phyloP scores from a whole-genome alignment of 1,284 basidiomycete species.

The Acaromyces ingoldii region DNA sequence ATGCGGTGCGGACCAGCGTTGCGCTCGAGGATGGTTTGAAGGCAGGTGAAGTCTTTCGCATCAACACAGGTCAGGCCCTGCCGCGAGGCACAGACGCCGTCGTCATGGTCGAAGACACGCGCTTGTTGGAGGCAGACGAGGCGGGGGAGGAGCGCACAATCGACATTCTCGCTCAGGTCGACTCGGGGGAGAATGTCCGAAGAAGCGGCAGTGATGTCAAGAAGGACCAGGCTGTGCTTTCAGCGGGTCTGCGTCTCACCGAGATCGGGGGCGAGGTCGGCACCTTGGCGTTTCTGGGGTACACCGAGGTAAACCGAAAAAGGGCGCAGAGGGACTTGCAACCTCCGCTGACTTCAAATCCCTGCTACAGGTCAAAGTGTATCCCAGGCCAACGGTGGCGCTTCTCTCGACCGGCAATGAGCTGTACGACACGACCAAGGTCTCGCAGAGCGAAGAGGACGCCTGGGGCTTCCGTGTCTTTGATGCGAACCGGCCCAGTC shows the following conservation, averaged over 20 bases:
- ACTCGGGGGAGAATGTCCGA: slow-evolving; percentile 68
- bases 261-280: slow-evolving; percentile 78
- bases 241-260: slow-evolving; percentile 61
- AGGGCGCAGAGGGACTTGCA: not conserved
- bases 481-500: slow-evolving; percentile 76
- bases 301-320: slow-evolving; percentile 59
- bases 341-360: not conserved
- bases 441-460: slow-evolving; percentile 1
- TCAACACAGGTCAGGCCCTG: slow-evolving; percentile 57
- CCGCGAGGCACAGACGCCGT: slow-evolving; percentile 70
- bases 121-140: slow-evolving; percentile 60
- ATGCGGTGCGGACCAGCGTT: slow-evolving; percentile 69
- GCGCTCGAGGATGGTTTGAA: slow-evolving; percentile 54
- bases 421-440: slow-evolving; percentile 60
- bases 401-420: slow-evolving; percentile 81
- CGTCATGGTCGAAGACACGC: slow-evolving; percentile 87
- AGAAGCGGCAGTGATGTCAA: slow-evolving; percentile 68
- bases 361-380: slow-evolving; percentile 61
- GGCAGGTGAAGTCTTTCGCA: slow-evolving; percentile 27
- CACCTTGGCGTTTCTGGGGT: slow-evolving; percentile 71
- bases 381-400: slow-evolving; percentile 68
- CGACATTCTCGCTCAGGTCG: slow-evolving; percentile 63
- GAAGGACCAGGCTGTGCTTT: slow-evolving; percentile 65
- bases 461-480: slow-evolving; percentile 36
- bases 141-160: slow-evolving; percentile 65